These are phyloP conservation scores for Coemansia sp. DNA, from an alignment of 192 early-diverging fungal species.

Conservation along the genomic window DNA sequence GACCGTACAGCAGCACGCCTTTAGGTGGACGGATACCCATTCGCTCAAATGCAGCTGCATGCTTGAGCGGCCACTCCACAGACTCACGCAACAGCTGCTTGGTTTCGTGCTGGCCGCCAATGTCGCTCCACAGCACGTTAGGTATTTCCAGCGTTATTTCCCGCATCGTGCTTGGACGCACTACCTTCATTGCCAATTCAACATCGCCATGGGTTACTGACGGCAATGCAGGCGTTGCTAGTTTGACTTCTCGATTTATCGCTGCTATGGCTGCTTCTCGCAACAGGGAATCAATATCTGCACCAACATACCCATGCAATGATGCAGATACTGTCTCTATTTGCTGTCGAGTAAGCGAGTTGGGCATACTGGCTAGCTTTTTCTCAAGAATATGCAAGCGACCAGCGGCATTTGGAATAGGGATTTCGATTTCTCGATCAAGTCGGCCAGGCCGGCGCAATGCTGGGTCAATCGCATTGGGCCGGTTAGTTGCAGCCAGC, in stretches of 20 bases:
- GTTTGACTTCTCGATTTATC: no score
- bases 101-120: conserved; percentile 90
- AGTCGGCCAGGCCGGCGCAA: conserved; percentile 91
- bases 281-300: conserved; percentile 83
- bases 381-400: conserved; percentile 73
- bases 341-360: conserved; percentile 61
- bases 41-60: conserved; percentile 84
- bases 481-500: conserved; percentile 92
- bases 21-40: conserved; percentile 95
- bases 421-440: conserved; percentile 94
- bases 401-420: conserved; percentile 71
- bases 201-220: conserved; percentile 7
- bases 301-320: conserved; percentile 96
- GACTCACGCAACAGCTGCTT: conserved; percentile 91
- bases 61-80: conserved; percentile 96
- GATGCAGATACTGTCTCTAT: conserved; percentile 59
- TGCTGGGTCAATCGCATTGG: conserved; percentile 83
- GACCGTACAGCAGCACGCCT: conserved; percentile 95
- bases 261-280: conserved; percentile 84
- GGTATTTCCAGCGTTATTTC: conserved; percentile 85
- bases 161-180: conserved; percentile 48
- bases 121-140: conserved; percentile 86
- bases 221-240: conserved; percentile 8
- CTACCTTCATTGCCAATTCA: conserved; percentile 8
- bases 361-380: conserved; percentile 65